A percentile compares a stretch with the other conserved stretches of the same genome.
These are phyloP conservation scores for Suillus variegatus DNA, from an alignment of 768 basidiomycete species.

Conservation along the genomic window DNA sequence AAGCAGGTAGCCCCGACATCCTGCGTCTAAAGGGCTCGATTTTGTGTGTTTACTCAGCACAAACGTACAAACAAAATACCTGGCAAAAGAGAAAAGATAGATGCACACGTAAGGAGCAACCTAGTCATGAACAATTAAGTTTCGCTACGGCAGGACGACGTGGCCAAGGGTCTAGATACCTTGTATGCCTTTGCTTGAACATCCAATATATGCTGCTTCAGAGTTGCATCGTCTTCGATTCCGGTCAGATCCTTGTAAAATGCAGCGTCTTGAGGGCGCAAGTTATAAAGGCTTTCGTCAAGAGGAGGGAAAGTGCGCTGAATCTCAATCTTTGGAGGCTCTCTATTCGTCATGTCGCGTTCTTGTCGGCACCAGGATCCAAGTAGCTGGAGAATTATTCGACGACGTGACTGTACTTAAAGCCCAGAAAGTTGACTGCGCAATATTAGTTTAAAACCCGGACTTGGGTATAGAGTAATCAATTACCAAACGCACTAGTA, in stretches of 20 bases:
- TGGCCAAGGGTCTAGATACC: conserved; percentile 8
- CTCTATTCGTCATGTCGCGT: background rate
- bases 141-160: background rate
- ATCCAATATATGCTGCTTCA: no score
- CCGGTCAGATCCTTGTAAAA: no score
- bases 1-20: conserved; percentile 2
- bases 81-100: background rate
- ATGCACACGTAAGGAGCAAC: conserved; percentile 13
- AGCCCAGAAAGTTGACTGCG: background rate
- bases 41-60: background rate
- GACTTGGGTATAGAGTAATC: background rate
- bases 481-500: background rate
- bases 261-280: background rate
- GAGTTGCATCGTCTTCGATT: no score
- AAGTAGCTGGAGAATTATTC: background rate
- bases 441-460: background rate
- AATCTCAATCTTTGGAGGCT: background rate
- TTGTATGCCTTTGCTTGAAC: no score
- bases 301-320: conserved; percentile 6
- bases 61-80: background rate
- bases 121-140: background rate
- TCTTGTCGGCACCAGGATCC: background rate
- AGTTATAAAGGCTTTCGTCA: conserved; percentile 6
- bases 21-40: background rate
- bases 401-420: background rate